Evolutionary conservation across 108 stramenopile species (phyloP), one percentile per base, ranked within the genome.

Genomic region (Pseudonitzschia multistriata): DNA sequence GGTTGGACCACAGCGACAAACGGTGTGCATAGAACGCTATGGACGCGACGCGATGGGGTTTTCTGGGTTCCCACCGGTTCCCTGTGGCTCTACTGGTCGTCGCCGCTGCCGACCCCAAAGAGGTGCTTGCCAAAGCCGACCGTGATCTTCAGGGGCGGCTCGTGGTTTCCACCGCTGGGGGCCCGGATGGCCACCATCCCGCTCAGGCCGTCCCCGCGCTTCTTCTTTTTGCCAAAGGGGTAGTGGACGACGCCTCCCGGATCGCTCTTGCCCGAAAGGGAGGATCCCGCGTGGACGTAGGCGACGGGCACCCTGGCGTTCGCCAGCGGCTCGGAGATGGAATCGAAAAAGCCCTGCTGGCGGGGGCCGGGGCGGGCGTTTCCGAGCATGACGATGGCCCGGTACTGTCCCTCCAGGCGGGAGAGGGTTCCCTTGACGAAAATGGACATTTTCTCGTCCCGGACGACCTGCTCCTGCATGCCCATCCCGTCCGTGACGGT

Each of bases 241-340:
- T 67, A 54, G 66, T 71, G 61, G n/a, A n/a, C n/a, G n/a, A n/a
- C n/a, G n/a, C n/a, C n/a, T n/a, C n/a, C n/a, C n/a, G n/a, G n/a
- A n/a, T n/a, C n/a, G n/a, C n/a, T 54, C 35, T 22, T 54, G 31
- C 47, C 47, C 17, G 19, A 49, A 64, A 65, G 63, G 71, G 62
- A 30, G 11, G 34, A n/a, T n/a, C n/a, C n/a, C n/a, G 88, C 82
- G 72, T 93, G 92, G 28, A 93, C 34, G 63, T 93, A 93, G 8
- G 84, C 55, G 21, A 86, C 75, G 0, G 92, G 88, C 27, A 66
- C 47, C 33, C 77, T 63, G 31, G 79, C 55, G 24, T 73, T 66
- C 29, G 72, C 80, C 52, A 88, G 49, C 14, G 75, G 57, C 2
- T 79, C 74, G 57, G 76, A 79, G 7, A 81, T 28, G 11, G 40